Percentiles rank a stretch among this genome's conserved stretches.
phyloP scores from a whole-genome alignment of 2,329 filamentous ascomycete species.

The Aspergillus ibericus region DNA sequence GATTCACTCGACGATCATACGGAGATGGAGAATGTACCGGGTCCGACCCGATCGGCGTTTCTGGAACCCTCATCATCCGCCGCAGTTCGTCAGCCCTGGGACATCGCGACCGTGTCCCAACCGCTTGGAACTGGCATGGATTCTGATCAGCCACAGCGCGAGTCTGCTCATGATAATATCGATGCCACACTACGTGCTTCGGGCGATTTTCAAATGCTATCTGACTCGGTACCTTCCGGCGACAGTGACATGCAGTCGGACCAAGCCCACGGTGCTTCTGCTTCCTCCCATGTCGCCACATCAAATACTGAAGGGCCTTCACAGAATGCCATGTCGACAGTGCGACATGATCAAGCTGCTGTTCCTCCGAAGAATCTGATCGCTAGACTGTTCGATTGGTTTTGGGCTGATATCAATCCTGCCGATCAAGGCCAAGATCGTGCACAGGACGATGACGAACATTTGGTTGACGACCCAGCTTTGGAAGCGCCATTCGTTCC shows the following conservation, averaged over 20 bases:
- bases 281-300: not conserved
- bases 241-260: no score
- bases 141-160: not conserved
- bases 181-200: not conserved
- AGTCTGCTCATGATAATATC: not conserved
- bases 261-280: not conserved
- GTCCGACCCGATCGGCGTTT: not conserved
- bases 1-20: not conserved
- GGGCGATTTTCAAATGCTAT: not conserved
- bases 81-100: conserved; percentile 1
- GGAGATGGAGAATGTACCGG: not conserved
- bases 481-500: conserved; percentile 63
- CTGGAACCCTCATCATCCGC: not conserved
- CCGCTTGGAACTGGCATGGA: not conserved
- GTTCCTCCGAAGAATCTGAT: conserved; percentile 21
- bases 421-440: conserved; percentile 38
- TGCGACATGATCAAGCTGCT: conserved; percentile 11
- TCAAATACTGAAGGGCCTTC: not conserved
- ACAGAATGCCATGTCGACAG: conserved; percentile 1
- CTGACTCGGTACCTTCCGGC: not conserved
- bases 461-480: conserved; percentile 59
- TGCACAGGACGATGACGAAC: conserved; percentile 56
- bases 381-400: conserved; percentile 41
- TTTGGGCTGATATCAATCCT: conserved; percentile 46
- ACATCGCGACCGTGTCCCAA: not conserved